Base-by-base conservation (phyloP, 495 filamentous ascomycete genomes). In the Lasiosphaeria hispida region DNA sequence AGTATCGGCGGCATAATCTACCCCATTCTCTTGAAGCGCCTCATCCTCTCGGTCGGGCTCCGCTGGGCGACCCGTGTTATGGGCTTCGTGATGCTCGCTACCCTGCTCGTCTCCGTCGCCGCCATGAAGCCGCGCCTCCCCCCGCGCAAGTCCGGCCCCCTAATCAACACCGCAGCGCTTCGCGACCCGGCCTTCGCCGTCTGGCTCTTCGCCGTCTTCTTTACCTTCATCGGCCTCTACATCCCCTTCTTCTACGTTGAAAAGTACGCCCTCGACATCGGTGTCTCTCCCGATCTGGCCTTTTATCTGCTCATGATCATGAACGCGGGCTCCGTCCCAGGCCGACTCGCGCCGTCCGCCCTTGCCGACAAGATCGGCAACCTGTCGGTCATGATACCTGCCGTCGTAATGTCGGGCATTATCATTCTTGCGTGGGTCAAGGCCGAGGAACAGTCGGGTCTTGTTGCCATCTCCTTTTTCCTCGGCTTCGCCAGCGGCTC, bases 1-100 rank as follows among this genome's bases (percentile, higher is more conserved):
- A 83, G 80, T n/a, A 62, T 91, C 1, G 86, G 85, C 2, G 86
- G 86, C 15, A 80, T 88, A 30, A 72, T 90, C 10, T 88, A 87
- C 55, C 83, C 87, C 0, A 63, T 89, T 11, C 80, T 85, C 60
- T 71, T 89, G 4, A 76, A 86, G 59, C 64, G 64, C 4, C 75
- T 87, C 18, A 64, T 83, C 6, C 77, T 80, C 0, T 53, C 60
- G 3, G 62, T 89, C 15, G 86, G 86, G 13, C 88, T 87, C 50
- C 83, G 76, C 9, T 89, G 86, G 86, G 74, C 86, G 4, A 83
- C 81, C 33, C 77, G 87, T 5, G 81, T 87, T 62, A 71, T 89
- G 45, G 87, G 78, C 0, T 81, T 89, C 52, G 72, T 89, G 17
- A 78, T 78, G 55, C 64, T 85, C 8, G 56, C 75, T 35, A 61